Evolutionary conservation across 345 rosid species (phyloP).

Genomic region (Arabis alpina): DNA sequence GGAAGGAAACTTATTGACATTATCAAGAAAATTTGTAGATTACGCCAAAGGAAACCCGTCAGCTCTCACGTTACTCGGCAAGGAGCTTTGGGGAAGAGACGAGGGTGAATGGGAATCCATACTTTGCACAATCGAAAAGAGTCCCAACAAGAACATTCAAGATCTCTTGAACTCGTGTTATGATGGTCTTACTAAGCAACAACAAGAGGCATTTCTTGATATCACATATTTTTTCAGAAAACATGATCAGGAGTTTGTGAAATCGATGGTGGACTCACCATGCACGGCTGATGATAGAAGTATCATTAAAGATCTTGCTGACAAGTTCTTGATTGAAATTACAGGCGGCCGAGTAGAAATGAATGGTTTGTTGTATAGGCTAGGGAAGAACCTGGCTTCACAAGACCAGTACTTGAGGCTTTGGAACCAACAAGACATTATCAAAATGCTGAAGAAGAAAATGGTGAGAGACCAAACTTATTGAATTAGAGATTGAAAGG

Average conservation of each 20-base stretch:
- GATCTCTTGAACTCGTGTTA: conserved; percentile 7
- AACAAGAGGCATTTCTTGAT: conserved; percentile 43
- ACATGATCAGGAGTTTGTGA: not conserved
- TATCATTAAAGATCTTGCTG: conserved; percentile 25
- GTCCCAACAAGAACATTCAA: conserved; percentile 6
- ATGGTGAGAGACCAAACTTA: not conserved
- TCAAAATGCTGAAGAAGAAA: conserved; percentile 1
- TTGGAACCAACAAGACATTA: conserved; percentile 1
- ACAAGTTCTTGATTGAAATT: conserved; percentile 41
- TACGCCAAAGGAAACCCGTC: conserved; percentile 44
- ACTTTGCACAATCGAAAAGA: not conserved
- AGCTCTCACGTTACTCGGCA: conserved; percentile 42
- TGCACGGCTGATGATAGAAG: not conserved
- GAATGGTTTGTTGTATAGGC: conserved; percentile 40
- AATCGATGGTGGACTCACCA: conserved; percentile 9
- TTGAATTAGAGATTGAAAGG: too few species aligned
- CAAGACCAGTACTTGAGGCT: conserved; percentile 5
- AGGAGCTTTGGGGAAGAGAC: not conserved
- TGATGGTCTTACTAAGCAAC: conserved; percentile 29
- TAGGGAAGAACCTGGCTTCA: conserved; percentile 36
- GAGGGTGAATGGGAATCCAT: conserved; percentile 27
- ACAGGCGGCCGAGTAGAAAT: conserved; percentile 5
- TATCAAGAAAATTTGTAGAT: conserved; percentile 24
- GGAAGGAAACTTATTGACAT: not conserved
- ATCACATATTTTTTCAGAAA: conserved; percentile 46